Conservation (phyloP, 169 alveolate genomes). For the Plasmodium blacklocki region DNA sequence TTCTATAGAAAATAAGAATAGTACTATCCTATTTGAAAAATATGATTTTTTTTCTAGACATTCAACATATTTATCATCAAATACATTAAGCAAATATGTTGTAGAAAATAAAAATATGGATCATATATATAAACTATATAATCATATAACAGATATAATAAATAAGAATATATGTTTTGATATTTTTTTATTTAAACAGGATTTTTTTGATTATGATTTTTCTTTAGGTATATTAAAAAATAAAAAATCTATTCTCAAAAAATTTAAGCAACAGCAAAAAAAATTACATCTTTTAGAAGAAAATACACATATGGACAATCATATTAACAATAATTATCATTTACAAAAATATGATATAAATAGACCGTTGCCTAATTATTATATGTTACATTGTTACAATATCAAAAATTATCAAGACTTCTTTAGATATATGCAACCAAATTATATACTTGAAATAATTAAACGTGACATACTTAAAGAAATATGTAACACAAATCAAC, state of each 20-base stretch:
- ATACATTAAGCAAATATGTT: constrained; percentile 18
- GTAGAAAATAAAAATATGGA: constrained; percentile 12
- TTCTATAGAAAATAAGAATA: constrained; percentile 28
- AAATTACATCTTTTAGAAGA: constrained; percentile 39
- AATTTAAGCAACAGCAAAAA: constrained; percentile 29
- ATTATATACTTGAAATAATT: constrained; percentile 46
- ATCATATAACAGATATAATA: constrained; percentile 22
- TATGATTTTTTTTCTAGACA: constrained; percentile 40
- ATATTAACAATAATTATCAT: constrained; percentile 1
- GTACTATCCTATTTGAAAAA: constrained; percentile 48
- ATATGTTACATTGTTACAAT: constrained; percentile 28
- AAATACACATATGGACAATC: constrained; percentile 18
- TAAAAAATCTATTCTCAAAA: constrained; percentile 26
- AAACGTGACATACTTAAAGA: neutral
- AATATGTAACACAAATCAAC: neutral
- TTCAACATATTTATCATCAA: constrained; percentile 31
- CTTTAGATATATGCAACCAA: constrained; percentile 55
- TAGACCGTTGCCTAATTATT: constrained; percentile 20
- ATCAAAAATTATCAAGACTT: constrained; percentile 24
- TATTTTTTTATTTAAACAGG: constrained; percentile 29
- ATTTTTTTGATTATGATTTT: constrained; percentile 52
- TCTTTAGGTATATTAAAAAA: constrained; percentile 39
- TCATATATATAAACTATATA: constrained; percentile 16
- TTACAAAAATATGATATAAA: constrained; percentile 4
- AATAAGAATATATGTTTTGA: constrained; percentile 18